Evolutionary conservation across 2,329 filamentous ascomycete genomes (phyloP).

Genomic region (Ramichloridium luteum): DNA sequence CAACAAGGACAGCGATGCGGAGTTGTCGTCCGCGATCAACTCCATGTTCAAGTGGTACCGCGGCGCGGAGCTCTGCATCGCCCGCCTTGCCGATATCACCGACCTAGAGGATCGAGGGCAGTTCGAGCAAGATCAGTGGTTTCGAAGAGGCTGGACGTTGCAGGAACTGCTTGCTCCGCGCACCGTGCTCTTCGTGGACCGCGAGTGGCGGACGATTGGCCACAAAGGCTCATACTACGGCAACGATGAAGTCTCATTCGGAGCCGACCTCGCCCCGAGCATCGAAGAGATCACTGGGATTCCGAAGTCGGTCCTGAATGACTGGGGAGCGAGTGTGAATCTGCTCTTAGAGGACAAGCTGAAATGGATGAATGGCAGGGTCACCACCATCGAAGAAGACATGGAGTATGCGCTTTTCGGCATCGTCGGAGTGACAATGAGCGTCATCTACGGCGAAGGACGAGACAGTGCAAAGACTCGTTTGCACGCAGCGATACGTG

Average conservation of each 20-base stretch:
- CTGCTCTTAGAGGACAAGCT: conserved; percentile 7
- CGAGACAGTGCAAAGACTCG: conserved; percentile 8
- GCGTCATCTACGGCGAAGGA: conserved; percentile 12
- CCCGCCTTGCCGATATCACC: conserved; percentile 6
- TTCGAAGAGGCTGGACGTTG: conserved; percentile 2
- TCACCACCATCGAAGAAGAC: conserved; percentile 10
- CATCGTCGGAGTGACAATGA: conserved; percentile 9
- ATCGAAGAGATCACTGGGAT: not conserved
- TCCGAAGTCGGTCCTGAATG: too few relatives aligned
- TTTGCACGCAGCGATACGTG: conserved; percentile 5
- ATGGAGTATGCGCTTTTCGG: conserved; percentile 13
- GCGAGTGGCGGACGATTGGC: conserved; percentile 3
- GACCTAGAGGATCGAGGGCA: not conserved
- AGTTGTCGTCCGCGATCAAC: conserved; percentile 10
- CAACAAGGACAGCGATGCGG: conserved; percentile 8
- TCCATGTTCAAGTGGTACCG: conserved; percentile 12
- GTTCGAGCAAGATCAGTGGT: not conserved
- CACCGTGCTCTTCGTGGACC: conserved; percentile 2
- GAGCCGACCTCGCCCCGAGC: not conserved
- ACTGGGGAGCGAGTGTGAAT: conserved; percentile 1
- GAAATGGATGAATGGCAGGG: conserved; percentile 12
- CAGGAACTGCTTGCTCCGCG: conserved; percentile 3
- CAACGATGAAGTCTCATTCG: not conserved
- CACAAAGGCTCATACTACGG: conserved; percentile 1
- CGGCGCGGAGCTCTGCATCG: conserved; percentile 7